Percentiles rank a stretch among this genome's conserved stretches.
Evolutionary conservation across 192 early-diverging fungal species (phyloP).

Genomic region (Coemansia sp.): DNA sequence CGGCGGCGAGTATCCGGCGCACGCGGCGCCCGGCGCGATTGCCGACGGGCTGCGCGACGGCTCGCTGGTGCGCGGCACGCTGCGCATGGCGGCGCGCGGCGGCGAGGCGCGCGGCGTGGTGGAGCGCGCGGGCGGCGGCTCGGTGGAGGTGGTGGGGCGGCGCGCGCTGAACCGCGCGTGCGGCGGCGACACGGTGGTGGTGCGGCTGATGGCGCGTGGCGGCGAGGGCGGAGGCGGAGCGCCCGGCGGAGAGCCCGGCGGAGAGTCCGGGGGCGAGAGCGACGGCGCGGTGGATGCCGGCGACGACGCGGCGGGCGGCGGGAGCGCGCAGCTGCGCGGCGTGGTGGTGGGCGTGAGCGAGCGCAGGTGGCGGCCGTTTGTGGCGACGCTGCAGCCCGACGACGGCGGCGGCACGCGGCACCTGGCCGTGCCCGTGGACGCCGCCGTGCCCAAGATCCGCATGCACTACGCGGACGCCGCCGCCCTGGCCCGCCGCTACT

Average conservation of each 20-base stretch:
- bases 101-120: conserved; percentile 9
- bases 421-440: conserved; percentile 65
- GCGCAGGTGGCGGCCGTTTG: conserved; percentile 71
- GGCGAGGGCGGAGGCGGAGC: background rate
- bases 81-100: conserved; percentile 15
- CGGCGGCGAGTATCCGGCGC: conserved; percentile 8
- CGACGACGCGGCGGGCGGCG: conserved; percentile 16
- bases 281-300: conserved; percentile 15
- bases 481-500: conserved; percentile 56
- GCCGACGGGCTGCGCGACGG: conserved; percentile 37
- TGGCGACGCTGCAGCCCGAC: conserved; percentile 66
- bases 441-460: conserved; percentile 68
- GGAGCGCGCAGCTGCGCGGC: conserved; percentile 11
- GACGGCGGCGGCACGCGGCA: conserved; percentile 54
- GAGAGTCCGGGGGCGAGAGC: background rate
- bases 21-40: conserved; percentile 21
- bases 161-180: conserved; percentile 47
- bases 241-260: background rate
- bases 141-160: conserved; percentile 57
- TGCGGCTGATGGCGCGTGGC: conserved; percentile 50
- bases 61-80: conserved; percentile 35
- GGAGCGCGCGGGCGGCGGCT: conserved; percentile 30
- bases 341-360: conserved; percentile 60
- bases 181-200: conserved; percentile 64
- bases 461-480: conserved; percentile 62